Evolutionary conservation across 2,329 filamentous ascomycete genomes (phyloP), one percentile per base, ranked within the genome.

Genomic region (Calonectria henricotiae): DNA sequence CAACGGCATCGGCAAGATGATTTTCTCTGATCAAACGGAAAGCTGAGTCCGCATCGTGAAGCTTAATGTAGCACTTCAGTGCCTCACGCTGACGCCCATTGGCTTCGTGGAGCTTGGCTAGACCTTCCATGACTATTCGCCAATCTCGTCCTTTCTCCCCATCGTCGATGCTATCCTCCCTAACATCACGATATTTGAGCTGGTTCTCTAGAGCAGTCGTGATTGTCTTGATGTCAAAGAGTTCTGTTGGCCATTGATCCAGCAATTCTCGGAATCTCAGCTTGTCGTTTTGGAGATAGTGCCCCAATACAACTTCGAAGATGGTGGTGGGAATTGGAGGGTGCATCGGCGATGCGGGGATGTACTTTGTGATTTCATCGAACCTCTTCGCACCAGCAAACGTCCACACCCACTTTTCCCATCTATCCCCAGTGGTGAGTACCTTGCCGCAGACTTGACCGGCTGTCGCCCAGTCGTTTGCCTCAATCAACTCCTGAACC

Each of bases 361-460:
- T 93, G 77, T 93, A 91, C 41, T 93, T 89, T 5, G 93, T 93
- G 71, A 99, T 98, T 76, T 98, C 95, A 79, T 98, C 94, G 76
- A 97, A 94, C 78, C 91, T 94, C 73, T 94, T 89, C 2, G 93
- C 93, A 46, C 94, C 92, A 8, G 95, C 94, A 83, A 99, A 99
- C 0, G 90, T 92, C 90, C 93, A 97, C 5, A 97, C 93, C 95
- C 96, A 98, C 77, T 97, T 94, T 83, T 98, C 95, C 96, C 96
- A 99, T 75, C 92, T 87, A 58, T 92, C 87, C 1, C 94, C 90
- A 1, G 92, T 94, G 49, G 91, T 91, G 1, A 99, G 86, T 0
- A 98, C 95, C 78, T 92, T 94, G 15, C 92, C 93, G 69, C 95
- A 96, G 4, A 97, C 87, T 77, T 92, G 87, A 0, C 94, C 96